Evolutionary conservation across 768 basidiomycete species (phyloP).

Genomic region (Lenzites betulinus): DNA sequence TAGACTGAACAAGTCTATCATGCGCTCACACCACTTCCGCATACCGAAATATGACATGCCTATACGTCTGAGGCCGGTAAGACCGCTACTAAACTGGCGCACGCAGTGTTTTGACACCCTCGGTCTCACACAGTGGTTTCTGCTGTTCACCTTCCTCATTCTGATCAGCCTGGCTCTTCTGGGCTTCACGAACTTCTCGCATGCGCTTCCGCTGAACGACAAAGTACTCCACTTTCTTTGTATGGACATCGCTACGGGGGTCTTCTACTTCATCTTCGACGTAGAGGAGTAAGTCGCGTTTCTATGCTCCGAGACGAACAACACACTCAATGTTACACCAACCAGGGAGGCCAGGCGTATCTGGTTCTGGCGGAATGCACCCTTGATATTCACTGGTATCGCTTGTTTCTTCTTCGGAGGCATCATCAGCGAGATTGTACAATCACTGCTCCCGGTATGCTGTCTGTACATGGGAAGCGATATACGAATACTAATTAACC

Average conservation of each 20-base stretch:
- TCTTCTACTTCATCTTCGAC: constrained; percentile 88
- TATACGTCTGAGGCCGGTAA: constrained; percentile 70
- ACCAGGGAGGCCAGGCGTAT: constrained; percentile 72
- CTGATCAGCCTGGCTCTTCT: constrained; percentile 74
- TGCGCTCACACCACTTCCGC: constrained; percentile 68
- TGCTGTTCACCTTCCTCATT: constrained; percentile 66
- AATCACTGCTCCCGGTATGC: constrained; percentile 71
- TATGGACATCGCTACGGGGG: constrained; percentile 70
- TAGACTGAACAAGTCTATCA: constrained; percentile 56
- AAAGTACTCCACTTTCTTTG: constrained; percentile 81
- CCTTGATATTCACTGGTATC: constrained; percentile 65
- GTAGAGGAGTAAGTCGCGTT: constrained; percentile 72
- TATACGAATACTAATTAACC: neutral
- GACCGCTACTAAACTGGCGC: constrained; percentile 9
- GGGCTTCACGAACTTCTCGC: constrained; percentile 73
- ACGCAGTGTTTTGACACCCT: neutral
- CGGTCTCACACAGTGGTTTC: constrained; percentile 65
- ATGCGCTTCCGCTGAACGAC: constrained; percentile 70
- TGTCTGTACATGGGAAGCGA: neutral
- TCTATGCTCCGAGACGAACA: neutral
- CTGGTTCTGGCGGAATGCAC: constrained; percentile 84
- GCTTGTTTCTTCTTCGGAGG: constrained; percentile 82
- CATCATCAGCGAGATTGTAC: constrained; percentile 79
- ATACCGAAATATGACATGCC: constrained; percentile 72
- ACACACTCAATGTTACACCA: neutral